Percentiles rank a stretch among this genome's conserved stretches.
Conservation (phyloP, 2,329 filamentous ascomycete genomes). For the Aspergillus piperis region DNA sequence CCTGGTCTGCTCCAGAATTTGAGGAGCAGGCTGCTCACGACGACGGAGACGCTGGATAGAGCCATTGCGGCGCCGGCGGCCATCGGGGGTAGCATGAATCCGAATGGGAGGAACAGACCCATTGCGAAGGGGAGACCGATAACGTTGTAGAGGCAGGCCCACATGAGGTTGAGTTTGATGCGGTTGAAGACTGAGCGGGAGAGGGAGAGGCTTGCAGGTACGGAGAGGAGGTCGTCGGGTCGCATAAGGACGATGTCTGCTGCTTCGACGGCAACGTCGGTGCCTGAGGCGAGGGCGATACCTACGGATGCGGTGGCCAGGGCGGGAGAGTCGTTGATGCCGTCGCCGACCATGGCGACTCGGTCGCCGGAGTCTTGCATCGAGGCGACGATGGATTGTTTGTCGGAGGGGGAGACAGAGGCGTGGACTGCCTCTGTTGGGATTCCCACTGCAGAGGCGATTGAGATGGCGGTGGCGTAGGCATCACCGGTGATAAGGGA, state of each 20-base stretch:
- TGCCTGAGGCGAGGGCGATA: conserved; percentile 88
- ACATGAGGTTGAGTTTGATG: conserved; percentile 90
- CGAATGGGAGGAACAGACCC: conserved; percentile 91
- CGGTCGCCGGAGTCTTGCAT: conserved; percentile 73
- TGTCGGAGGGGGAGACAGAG: conserved; percentile 86
- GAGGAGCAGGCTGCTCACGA: conserved; percentile 77
- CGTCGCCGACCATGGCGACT: conserved; percentile 96
- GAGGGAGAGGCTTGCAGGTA: conserved; percentile 83
- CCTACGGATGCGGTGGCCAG: conserved; percentile 90
- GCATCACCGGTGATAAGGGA: conserved; percentile 96
- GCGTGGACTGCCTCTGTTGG: conserved; percentile 73
- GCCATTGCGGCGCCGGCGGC: conserved; percentile 95
- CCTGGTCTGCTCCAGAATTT: conserved; percentile 81
- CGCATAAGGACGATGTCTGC: conserved; percentile 96
- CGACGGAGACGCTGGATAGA: conserved; percentile 83
- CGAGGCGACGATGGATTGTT: conserved; percentile 78
- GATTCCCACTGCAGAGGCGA: conserved; percentile 82
- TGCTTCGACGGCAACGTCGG: conserved; percentile 96
- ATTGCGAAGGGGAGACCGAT: conserved; percentile 93
- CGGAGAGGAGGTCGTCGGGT: conserved; percentile 84
- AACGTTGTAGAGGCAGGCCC: conserved; percentile 92
- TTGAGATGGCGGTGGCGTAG: conserved; percentile 75
- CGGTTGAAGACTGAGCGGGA: conserved; percentile 82
- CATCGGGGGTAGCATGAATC: conserved; percentile 82
- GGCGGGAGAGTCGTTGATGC: conserved; percentile 96